Percentiles rank a stretch among this genome's conserved stretches.
Conservation (phyloP, 768 basidiomycete genomes). For the Termitomyces sp. region DNA sequence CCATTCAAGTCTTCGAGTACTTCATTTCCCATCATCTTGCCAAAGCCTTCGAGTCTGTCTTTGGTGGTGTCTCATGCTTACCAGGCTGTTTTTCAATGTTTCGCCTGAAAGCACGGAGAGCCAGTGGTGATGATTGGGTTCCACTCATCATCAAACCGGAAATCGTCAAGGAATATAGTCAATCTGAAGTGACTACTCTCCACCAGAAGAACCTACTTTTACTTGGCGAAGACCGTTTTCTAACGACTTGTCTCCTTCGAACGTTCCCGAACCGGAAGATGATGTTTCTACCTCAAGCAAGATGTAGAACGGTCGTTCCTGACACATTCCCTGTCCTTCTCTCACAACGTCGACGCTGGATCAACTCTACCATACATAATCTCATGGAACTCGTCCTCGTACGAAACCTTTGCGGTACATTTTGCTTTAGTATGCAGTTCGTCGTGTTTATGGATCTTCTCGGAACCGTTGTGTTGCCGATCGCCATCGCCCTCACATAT, state of each 20-base stretch:
- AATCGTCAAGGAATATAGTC: conserved; percentile 96
- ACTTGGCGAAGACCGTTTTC: conserved; percentile 97
- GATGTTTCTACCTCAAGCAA: conserved; percentile 97
- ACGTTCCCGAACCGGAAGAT: conserved; percentile 99
- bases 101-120: conserved; percentile 87
- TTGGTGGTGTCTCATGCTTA: conserved; percentile 98
- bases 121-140: conserved; percentile 92
- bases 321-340: conserved; percentile 91
- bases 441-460: conserved; percentile 97
- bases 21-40: conserved; percentile 99
- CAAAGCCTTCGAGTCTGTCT: conserved; percentile 98
- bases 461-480: conserved; percentile 88
- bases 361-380: conserved; percentile 99
- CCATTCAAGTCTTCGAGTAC: conserved; percentile 97
- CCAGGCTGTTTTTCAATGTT: conserved; percentile 99
- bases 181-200: conserved; percentile 86
- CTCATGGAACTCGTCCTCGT: conserved; percentile 98
- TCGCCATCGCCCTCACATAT: conserved; percentile 90
- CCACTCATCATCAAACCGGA: conserved; percentile 96
- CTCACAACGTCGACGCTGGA: conserved; percentile 98
- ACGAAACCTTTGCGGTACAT: conserved; percentile 95
- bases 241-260: conserved; percentile 92
- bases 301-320: conserved; percentile 92
- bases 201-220: conserved; percentile 97
- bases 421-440: conserved; percentile 99